Evolutionary conservation across 768 basidiomycete species (phyloP).

Genomic region (Austroboletus festivus): DNA sequence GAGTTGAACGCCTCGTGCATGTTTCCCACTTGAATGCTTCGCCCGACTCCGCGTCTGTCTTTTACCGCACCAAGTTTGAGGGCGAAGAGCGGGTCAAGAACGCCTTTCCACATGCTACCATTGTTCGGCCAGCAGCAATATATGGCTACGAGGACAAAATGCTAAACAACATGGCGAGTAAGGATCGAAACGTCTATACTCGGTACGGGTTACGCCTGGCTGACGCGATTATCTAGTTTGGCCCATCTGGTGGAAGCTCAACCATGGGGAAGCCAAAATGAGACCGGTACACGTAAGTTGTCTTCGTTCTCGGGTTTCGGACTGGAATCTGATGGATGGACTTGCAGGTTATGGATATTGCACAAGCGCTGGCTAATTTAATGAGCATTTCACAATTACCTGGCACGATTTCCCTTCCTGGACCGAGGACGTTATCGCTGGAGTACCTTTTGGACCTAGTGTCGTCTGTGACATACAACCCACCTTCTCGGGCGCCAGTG

Average conservation of each 20-base stretch:
- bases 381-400: conserved; percentile 58
- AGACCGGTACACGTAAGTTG: conserved; percentile 85
- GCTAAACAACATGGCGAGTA: conserved; percentile 87
- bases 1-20: conserved; percentile 85
- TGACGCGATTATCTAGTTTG: conserved; percentile 46
- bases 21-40: conserved; percentile 94
- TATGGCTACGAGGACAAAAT: conserved; percentile 96
- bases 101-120: conserved; percentile 82
- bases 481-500: conserved; percentile 66
- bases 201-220: conserved; percentile 7
- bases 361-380: conserved; percentile 83
- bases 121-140: conserved; percentile 81
- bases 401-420: conserved; percentile 78
- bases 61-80: conserved; percentile 86
- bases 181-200: conserved; percentile 30
- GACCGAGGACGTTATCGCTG: conserved; percentile 81
- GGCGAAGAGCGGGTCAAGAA: conserved; percentile 86
- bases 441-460: conserved; percentile 80
- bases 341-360: conserved; percentile 84
- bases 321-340: conserved; percentile 13
- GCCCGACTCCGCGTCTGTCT: conserved; percentile 68
- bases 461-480: conserved; percentile 73
- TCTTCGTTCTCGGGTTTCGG: conserved; percentile 17
- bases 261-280: conserved; percentile 80
- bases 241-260: conserved; percentile 93